These are phyloP conservation scores for Cladosporium sphaerospermum DNA, from an alignment of 2,329 filamentous ascomycete genomes.

Conservation along the genomic window DNA sequence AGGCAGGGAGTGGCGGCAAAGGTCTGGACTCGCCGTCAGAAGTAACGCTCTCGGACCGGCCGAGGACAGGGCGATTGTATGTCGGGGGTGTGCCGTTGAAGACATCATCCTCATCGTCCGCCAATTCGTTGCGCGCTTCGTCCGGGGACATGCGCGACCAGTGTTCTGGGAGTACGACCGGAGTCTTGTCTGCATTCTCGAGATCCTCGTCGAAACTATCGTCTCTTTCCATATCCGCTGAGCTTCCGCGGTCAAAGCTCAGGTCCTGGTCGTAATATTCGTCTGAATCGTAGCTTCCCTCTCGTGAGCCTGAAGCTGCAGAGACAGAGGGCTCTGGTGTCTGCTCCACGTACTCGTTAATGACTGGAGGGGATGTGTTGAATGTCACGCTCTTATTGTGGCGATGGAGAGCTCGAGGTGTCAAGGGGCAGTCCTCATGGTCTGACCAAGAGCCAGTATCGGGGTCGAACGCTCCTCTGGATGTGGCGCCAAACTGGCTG, in stretches of 20 bases:
- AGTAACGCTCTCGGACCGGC: constrained; percentile 64
- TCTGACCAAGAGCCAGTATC: constrained; percentile 64
- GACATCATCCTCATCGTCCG: constrained; percentile 55
- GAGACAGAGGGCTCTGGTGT: constrained; percentile 88
- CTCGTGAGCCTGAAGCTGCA: constrained; percentile 78
- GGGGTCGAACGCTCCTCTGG: constrained; percentile 52
- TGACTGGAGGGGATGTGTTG: constrained; percentile 82
- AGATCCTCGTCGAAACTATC: constrained; percentile 95
- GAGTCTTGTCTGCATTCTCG: constrained; percentile 94
- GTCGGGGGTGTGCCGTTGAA: constrained; percentile 52
- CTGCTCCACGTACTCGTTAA: constrained; percentile 98
- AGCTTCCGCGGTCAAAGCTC: constrained; percentile 54
- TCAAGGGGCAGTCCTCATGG: constrained; percentile 55
- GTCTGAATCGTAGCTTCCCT: constrained; percentile 82
- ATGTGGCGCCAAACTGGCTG: constrained; percentile 53
- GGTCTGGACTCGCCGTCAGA: constrained; percentile 79
- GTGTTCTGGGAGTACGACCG: constrained; percentile 93
- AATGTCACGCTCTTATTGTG: constrained; percentile 97
- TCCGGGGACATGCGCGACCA: constrained; percentile 76
- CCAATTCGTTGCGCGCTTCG: constrained; percentile 50
- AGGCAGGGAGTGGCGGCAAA: constrained; percentile 74
- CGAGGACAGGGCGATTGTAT: constrained; percentile 50
- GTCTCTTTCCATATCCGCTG: constrained; percentile 53
- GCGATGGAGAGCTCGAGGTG: constrained; percentile 65
- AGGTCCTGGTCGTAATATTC: constrained; percentile 67